Evolutionary conservation across 140 eudicot species (phyloP).

Genomic region (Senecio squalidus): DNA sequence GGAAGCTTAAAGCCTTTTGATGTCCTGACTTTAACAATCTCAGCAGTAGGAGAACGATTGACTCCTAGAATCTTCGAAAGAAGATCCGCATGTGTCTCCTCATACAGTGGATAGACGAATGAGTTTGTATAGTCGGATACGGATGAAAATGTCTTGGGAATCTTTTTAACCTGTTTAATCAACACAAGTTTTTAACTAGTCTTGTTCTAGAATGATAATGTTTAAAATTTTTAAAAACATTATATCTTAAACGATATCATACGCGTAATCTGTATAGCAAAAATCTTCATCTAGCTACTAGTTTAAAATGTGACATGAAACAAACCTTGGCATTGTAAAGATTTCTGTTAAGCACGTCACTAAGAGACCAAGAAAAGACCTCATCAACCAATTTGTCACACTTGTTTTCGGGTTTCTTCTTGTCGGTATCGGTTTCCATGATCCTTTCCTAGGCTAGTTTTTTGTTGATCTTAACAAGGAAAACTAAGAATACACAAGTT

Average conservation of each 20-base stretch:
- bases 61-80: conserved; percentile 19
- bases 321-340: conserved; percentile 28
- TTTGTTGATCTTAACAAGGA: not conserved
- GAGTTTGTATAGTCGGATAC: conserved; percentile 23
- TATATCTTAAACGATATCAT: too few species aligned
- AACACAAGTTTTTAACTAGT: not conserved
- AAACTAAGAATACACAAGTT: not conserved
- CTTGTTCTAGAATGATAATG: too few species aligned
- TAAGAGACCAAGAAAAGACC: conserved; percentile 34
- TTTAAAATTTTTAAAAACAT: too few species aligned
- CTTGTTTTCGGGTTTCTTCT: conserved; percentile 14
- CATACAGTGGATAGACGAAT: conserved; percentile 30
- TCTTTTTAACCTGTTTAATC: conserved; percentile 24
- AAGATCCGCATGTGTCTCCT: conserved; percentile 34
- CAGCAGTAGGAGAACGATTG: conserved; percentile 7
- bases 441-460: not conserved
- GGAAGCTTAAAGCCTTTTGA: conserved; percentile 11
- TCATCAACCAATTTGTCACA: conserved; percentile 1
- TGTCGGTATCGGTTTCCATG: not conserved
- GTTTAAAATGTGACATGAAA: not conserved
- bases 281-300: not conserved
- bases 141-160: conserved; percentile 29
- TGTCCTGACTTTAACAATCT: not conserved
- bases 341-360: conserved; percentile 25
- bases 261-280: too few species aligned